Evolutionary conservation across 2,329 filamentous ascomycete species (phyloP), one percentile per base, ranked within the genome.

Genomic region (Calonectria fujianensis): DNA sequence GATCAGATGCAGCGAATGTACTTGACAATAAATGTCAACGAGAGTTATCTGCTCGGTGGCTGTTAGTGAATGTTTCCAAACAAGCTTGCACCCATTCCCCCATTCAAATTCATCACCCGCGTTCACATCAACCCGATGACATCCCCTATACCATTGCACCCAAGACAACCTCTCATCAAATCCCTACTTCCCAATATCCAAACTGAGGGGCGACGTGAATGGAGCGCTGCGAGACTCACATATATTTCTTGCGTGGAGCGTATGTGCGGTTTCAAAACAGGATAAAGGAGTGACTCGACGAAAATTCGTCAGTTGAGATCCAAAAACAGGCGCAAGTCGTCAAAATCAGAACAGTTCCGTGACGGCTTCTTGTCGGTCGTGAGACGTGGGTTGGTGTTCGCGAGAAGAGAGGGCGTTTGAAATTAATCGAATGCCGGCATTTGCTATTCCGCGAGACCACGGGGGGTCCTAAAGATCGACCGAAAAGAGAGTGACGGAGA

Each of bases 21-120:
- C 87, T 90, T 91, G 90, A 91, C 89, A 86, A 83, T 80, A 83
- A 78, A 76, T 86, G 86, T 88, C 87, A 90, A 91, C 82, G 88
- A 90, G 85, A 83, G 89, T 88, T 79, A 74, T 83, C 81, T 83
- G 39, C 13, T 2, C 16, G 24, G 16, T 14, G 9, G 8, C 31
- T 2, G 75, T 81, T 65, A 80, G 80, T 67, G 5, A 20, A 10
- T 27, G 24, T 61, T 61, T 1, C 8, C 29, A 4, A 4, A 61
- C 20, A 3, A 14, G 13, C 2, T 16, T 32, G 6, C 4, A 39
- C 32, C 18, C n/a, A 51, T 14, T 35, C n/a, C 20, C 18, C 24
- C 16, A 24, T 41, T 8, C 31, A 32, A 14, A 48, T 20, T 18
- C 27, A 54, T 1, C 61, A 1, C 31, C 11, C 20, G 2, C 7